Base-by-base conservation (phyloP, 805 yeast species). In the Pichia occidentalis region DNA sequence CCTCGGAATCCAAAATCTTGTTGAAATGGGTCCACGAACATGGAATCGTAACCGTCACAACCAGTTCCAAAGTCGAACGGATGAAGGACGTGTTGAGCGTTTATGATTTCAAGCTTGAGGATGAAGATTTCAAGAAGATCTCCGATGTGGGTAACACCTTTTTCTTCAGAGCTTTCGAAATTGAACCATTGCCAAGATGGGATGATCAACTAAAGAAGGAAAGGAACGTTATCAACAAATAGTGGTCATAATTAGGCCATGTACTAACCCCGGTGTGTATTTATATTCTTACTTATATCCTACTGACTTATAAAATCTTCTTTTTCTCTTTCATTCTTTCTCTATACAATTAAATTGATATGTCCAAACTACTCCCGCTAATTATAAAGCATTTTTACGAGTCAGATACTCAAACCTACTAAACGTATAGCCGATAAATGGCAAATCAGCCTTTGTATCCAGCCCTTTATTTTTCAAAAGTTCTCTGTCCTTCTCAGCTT, bases 371-470 rank as follows among this genome's bases (percentile, higher is more conserved):
- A n/a, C n/a, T n/a, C n/a, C n/a, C 22, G n/a, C 9, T 9, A 24
- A 16, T 18, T 47, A 60, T 25, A 60, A 32, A 11, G 78, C 80
- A 50, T 81, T 81, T 55, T 81, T 80, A 49, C 85, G 66, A 4
- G 97, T 88, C 44, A 88, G 68, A 57, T 88, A 87, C 60, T 88
- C 97, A 57, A 92, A 92, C 54, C 97, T 73, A 29, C 95, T 85
- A 59, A 85, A 92, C 0, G 98, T 92, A 65, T 92, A 92, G 3
- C 98, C 98, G 55, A 92, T 92, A 57, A 92, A 92, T 29, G 98
- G 98, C 57, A 92, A 66, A 50, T 92, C 97, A 59, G 86, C 95
- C 56, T 85, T 79, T 39, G 73, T 67, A 50, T 71, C 77, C 29
- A 52, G 56, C 26, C 69, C 67, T 51, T 67, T 67, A 31, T 61